Percentiles rank a stretch among this genome's conserved stretches.
These are phyloP conservation scores for Nitzschia sp. DNA, from an alignment of 108 stramenopile species.

Conservation along the genomic window DNA sequence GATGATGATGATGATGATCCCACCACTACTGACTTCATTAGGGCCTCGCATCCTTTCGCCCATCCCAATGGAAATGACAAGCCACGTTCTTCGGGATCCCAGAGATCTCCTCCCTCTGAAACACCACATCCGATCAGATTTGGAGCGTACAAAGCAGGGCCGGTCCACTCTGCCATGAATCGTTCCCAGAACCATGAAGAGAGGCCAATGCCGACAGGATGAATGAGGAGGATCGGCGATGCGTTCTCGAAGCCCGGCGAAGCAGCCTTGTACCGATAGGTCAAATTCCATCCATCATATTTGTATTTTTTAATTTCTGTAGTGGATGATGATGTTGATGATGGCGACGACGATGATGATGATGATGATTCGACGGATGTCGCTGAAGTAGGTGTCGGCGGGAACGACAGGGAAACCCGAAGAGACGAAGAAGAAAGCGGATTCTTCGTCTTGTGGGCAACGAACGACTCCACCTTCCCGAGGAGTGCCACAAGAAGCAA, in stretches of 20 bases:
- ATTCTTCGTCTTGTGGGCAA: too few species aligned
- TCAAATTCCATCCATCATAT: slow-evolving; percentile 56
- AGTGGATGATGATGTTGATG: too few species aligned
- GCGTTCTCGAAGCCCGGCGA: slow-evolving; percentile 17
- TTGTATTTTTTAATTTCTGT: slow-evolving; percentile 19
- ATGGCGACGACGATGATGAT: too few species aligned
- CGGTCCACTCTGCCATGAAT: slow-evolving; percentile 32
- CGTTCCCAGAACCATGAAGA: slow-evolving; percentile 68
- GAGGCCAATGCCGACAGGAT: slow-evolving; percentile 74
- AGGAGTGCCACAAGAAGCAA: too few species aligned
- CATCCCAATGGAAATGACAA: slow-evolving; percentile 61
- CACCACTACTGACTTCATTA: slow-evolving; percentile 32
- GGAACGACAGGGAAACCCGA: too few species aligned
- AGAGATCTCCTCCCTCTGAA: slow-evolving; percentile 49
- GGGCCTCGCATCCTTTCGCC: slow-evolving; percentile 57
- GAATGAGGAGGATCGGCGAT: slow-evolving; percentile 45
- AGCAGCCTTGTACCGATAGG: slow-evolving; percentile 51
- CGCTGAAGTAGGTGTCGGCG: too few species aligned
- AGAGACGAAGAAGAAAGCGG: too few species aligned
- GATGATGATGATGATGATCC: neutral
- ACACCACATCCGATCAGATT: slow-evolving; percentile 76
- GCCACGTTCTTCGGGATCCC: slow-evolving; percentile 46
- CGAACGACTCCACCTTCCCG: too few species aligned
- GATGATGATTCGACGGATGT: too few species aligned
- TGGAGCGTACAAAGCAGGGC: slow-evolving; percentile 50